These are phyloP conservation scores for Ricinus communis DNA, from an alignment of 345 rosid species.

Conservation along the genomic window DNA sequence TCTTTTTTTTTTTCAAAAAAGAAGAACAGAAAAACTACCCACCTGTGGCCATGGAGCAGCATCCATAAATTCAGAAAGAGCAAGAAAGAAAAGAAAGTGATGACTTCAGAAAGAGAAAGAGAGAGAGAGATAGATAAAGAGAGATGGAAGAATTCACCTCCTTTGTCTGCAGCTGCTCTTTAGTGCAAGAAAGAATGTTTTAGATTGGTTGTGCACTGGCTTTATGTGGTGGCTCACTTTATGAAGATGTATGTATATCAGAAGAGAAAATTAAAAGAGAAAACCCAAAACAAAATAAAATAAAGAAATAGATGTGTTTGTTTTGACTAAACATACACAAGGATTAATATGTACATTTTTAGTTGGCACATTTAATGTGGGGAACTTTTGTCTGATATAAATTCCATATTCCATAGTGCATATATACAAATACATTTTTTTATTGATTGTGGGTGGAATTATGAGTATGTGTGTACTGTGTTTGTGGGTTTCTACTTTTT, in stretches of 20 bases:
- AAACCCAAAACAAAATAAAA: not conserved
- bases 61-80: conserved; percentile 45
- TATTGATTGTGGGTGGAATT: conserved; percentile 42
- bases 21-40: conserved; percentile 20
- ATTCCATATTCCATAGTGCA: conserved; percentile 13
- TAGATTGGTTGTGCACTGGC: conserved; percentile 43
- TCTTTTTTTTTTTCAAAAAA: too few species aligned
- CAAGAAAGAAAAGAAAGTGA: conserved; percentile 37
- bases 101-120: conserved; percentile 48
- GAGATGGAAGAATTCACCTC: conserved; percentile 31
- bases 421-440: conserved; percentile 6
- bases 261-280: not conserved
- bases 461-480: conserved; percentile 36
- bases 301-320: conserved; percentile 22
- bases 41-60: conserved; percentile 53
- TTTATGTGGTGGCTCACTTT: conserved; percentile 47
- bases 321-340: conserved; percentile 37
- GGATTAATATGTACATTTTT: conserved; percentile 5
- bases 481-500: conserved; percentile 43
- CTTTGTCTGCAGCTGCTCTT: conserved; percentile 51
- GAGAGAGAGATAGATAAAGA: conserved; percentile 26
- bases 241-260: not conserved
- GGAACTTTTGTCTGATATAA: conserved; percentile 22
- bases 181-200: conserved; percentile 54
- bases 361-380: conserved; percentile 23